A percentile compares a stretch with the other conserved stretches of the same genome.
phyloP scores from a whole-genome alignment of 192 early-diverging fungal species.

The Linnemannia elongata region DNA sequence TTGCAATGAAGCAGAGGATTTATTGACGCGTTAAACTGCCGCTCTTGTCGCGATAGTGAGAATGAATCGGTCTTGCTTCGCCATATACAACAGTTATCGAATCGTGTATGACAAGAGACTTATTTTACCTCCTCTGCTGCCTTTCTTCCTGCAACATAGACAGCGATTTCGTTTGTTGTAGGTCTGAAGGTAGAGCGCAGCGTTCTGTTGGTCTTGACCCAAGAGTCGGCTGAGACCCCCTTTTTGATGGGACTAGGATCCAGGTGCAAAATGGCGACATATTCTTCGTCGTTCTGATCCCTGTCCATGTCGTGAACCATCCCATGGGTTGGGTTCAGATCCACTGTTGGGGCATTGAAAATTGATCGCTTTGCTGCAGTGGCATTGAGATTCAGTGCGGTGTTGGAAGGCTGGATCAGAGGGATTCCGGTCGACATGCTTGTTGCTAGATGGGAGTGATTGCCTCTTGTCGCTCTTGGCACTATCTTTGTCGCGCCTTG shows the following conservation, averaged over 20 bases:
- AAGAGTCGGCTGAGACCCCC: constrained; percentile 21
- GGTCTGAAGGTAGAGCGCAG: constrained; percentile 37
- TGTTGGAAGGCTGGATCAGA: constrained; percentile 42
- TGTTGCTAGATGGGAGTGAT: neutral
- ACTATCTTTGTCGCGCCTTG: neutral
- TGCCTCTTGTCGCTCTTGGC: neutral
- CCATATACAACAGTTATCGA: neutral
- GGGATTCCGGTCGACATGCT: constrained; percentile 38
- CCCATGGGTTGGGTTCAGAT: neutral
- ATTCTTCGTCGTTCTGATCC: constrained; percentile 21
- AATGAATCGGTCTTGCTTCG: neutral
- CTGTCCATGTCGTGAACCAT: neutral
- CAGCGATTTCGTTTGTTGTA: constrained; percentile 47
- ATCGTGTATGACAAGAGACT: neutral
- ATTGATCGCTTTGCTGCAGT: constrained; percentile 19
- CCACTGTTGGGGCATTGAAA: constrained; percentile 39
- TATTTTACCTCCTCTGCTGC: constrained; percentile 50
- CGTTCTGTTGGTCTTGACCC: constrained; percentile 38
- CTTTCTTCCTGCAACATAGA: constrained; percentile 53
- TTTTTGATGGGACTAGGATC: constrained; percentile 48
- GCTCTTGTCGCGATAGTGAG: neutral
- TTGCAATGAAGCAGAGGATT: neutral
- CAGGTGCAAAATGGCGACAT: constrained; percentile 22
- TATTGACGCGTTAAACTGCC: neutral
- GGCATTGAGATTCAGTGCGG: constrained; percentile 15